A percentile compares a stretch with the other conserved stretches of the same genome.
These are phyloP conservation scores for Cyclotella atomus DNA, from an alignment of 108 stramenopile species.

Conservation along the genomic window DNA sequence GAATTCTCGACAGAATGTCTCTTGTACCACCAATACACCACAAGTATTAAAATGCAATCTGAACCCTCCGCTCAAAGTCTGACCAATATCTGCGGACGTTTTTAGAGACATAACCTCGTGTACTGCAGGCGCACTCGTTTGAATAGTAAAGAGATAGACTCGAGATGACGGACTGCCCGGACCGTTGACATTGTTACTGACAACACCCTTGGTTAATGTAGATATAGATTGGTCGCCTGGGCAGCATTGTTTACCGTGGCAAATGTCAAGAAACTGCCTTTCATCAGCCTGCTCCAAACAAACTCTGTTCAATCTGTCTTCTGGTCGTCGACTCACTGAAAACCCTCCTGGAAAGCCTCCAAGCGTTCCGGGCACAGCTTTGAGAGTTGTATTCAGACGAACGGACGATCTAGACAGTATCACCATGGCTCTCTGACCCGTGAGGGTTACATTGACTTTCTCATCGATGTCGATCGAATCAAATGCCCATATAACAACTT, in stretches of 20 bases:
- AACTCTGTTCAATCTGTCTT: conserved; percentile 48
- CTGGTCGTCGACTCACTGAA: conserved; percentile 52
- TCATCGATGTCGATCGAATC: conserved; percentile 77
- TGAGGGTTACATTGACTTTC: conserved; percentile 61
- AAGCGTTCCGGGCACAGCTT: conserved; percentile 59
- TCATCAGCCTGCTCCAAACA: conserved; percentile 36
- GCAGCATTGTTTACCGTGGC: conserved; percentile 41
- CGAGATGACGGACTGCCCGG: conserved; percentile 73
- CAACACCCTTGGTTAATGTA: conserved; percentile 26
- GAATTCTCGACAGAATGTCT: too few species aligned
- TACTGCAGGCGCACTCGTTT: conserved; percentile 57
- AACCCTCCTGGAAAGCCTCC: conserved; percentile 84
- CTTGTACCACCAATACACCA: too few species aligned
- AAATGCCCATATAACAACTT: conserved; percentile 80
- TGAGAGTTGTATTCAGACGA: conserved; percentile 63
- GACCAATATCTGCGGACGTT: conserved; percentile 39
- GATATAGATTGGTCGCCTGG: conserved; percentile 51
- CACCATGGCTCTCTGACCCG: conserved; percentile 76
- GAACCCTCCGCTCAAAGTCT: conserved; percentile 61
- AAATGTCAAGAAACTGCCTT: conserved; percentile 31
- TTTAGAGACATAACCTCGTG: conserved; percentile 65
- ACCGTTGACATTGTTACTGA: conserved; percentile 79
- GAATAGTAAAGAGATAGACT: conserved; percentile 65
- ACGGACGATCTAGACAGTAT: conserved; percentile 65
- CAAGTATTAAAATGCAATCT: conserved; percentile 50